Conservation (phyloP, 768 basidiomycete genomes). For the Dioszegia aurantiaca region DNA sequence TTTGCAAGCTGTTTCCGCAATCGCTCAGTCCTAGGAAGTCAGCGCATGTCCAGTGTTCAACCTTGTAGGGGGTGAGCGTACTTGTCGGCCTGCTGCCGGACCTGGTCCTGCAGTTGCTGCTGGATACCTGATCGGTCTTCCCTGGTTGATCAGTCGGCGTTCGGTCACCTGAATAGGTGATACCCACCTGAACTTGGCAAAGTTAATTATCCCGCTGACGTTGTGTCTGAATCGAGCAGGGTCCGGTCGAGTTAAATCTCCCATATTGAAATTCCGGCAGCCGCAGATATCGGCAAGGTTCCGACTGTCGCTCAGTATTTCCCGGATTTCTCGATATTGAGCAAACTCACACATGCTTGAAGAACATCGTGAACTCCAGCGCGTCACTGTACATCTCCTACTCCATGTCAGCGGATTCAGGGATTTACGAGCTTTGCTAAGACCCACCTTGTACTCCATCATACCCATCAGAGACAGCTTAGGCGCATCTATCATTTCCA, state of each 20-base stretch:
- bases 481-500: constrained; percentile 39
- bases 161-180: neutral
- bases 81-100: constrained; percentile 34
- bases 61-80: no score
- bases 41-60: neutral
- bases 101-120: constrained; percentile 57
- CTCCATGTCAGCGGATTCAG: constrained; percentile 2
- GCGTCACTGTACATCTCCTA: constrained; percentile 40
- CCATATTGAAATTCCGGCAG: constrained; percentile 62
- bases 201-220: constrained; percentile 87
- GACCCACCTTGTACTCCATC: constrained; percentile 49
- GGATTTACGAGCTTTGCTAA: neutral
- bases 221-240: constrained; percentile 69
- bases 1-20: constrained; percentile 32
- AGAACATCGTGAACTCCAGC: constrained; percentile 49
- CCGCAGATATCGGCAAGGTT: constrained; percentile 38
- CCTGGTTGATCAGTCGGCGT: constrained; percentile 13
- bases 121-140: constrained; percentile 38
- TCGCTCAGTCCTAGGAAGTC: constrained; percentile 14
- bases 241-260: constrained; percentile 71
- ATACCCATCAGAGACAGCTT: constrained; percentile 45
- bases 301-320: constrained; percentile 29
- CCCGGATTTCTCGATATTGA: neutral
- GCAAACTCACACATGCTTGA: constrained; percentile 38
- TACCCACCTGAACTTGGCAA: constrained; percentile 79